Percentiles rank a stretch among this genome's conserved stretches.
These are phyloP conservation scores for Arabidopsis lyrata DNA, from an alignment of 441 rosid genomes.

Conservation along the genomic window DNA sequence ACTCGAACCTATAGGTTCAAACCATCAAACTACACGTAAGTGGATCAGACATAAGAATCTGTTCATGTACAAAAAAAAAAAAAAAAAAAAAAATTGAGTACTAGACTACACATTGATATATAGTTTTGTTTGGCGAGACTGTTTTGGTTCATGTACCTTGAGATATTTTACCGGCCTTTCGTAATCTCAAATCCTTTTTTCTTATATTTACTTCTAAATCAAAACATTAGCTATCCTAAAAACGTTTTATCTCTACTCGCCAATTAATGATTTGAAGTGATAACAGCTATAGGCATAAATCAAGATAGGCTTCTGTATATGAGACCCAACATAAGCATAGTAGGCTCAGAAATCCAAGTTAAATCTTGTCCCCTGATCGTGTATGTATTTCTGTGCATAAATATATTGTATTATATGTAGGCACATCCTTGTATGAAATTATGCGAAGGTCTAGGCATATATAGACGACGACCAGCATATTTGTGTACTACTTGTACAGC, in stretches of 20 bases:
- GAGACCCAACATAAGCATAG: constrained; percentile 17
- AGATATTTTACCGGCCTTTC: background rate
- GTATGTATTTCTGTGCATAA: constrained; percentile 34
- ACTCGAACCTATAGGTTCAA: background rate
- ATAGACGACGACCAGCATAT: constrained; percentile 42
- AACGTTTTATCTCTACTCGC: background rate
- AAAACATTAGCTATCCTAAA: background rate
- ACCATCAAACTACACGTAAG: background rate
- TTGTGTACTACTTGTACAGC: constrained; percentile 30
- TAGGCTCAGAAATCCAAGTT: constrained; percentile 40
- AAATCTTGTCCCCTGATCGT: constrained; percentile 33
- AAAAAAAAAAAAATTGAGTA: background rate
- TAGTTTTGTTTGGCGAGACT: background rate
- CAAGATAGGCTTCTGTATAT: constrained; percentile 10
- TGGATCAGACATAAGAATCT: background rate
- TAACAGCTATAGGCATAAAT: background rate
- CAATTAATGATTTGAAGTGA: constrained; percentile 2
- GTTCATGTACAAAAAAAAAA: background rate
- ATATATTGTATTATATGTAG: background rate
- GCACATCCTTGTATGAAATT: constrained; percentile 21
- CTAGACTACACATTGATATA: background rate
- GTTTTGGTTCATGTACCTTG: background rate
- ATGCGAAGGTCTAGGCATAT: constrained; percentile 33
- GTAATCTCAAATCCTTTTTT: background rate
- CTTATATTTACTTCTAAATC: background rate